Evolutionary conservation across 331 rosid genomes (phyloP).

Genomic region (Quercus lobata): DNA sequence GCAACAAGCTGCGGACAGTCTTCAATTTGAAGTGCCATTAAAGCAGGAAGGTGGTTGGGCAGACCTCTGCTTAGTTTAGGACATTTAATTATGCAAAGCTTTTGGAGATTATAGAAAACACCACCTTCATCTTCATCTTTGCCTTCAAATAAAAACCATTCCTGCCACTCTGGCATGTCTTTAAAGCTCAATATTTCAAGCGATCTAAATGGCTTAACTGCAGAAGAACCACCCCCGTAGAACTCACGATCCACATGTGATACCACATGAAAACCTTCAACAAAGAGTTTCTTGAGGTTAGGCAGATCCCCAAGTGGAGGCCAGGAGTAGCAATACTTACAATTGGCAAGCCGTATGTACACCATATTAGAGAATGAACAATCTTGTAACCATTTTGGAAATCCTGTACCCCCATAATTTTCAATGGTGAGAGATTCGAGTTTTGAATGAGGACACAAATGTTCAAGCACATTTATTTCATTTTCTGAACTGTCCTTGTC

Average conservation of each 20-base stretch:
- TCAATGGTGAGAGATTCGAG: neutral
- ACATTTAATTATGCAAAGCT: neutral
- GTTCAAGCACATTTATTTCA: slow-evolving; percentile 8
- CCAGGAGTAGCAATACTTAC: neutral
- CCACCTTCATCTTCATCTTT: neutral
- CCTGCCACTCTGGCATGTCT: neutral
- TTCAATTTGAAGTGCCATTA: neutral
- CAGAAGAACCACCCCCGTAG: neutral
- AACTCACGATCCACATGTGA: neutral
- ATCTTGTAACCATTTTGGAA: slow-evolving; percentile 11
- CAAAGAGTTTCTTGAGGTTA: neutral
- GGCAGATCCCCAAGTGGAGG: slow-evolving; percentile 15
- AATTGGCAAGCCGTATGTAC: neutral
- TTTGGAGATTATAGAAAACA: neutral
- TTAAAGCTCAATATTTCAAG: neutral
- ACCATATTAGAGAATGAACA: slow-evolving; percentile 8
- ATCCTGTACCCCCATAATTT: neutral
- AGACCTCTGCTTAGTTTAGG: neutral
- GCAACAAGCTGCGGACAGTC: neutral
- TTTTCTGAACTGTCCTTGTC: neutral
- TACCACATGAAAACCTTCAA: neutral
- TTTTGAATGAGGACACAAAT: slow-evolving; percentile 8
- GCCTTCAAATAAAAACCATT: slow-evolving; percentile 5
- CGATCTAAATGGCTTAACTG: neutral
- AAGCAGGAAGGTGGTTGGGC: slow-evolving; percentile 17